These are phyloP conservation scores for Auricularia sp. DNA, from an alignment of 768 basidiomycete genomes.

Conservation along the genomic window DNA sequence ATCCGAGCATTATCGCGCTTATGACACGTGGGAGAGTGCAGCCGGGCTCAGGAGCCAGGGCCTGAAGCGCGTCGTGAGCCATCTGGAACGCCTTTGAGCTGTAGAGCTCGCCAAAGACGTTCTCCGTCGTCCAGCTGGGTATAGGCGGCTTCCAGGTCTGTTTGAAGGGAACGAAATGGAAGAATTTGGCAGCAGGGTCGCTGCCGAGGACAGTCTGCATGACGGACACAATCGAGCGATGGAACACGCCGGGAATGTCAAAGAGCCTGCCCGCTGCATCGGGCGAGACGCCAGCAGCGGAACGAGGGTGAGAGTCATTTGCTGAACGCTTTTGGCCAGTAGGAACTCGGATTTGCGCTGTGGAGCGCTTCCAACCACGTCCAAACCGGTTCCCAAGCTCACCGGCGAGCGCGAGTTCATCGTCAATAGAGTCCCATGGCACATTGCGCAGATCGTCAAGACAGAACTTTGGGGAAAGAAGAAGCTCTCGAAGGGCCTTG, in stretches of 20 bases:
- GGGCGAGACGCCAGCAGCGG: background rate
- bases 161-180: slow-evolving; percentile 21
- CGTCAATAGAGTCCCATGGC: slow-evolving; percentile 18
- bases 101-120: slow-evolving; percentile 20
- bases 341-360: slow-evolving; percentile 16
- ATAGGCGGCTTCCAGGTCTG: slow-evolving; percentile 17
- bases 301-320: background rate
- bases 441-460: slow-evolving; percentile 14
- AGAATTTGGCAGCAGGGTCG: slow-evolving; percentile 4
- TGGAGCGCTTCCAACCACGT: slow-evolving; percentile 18
- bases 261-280: background rate
- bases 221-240: background rate
- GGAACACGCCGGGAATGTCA: background rate
- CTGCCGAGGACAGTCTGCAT: background rate
- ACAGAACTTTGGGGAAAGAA: slow-evolving; percentile 10
- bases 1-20: slow-evolving; percentile 23
- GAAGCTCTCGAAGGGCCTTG: slow-evolving; percentile 4
- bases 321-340: slow-evolving; percentile 11
- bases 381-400: slow-evolving; percentile 6
- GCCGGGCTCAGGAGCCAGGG: slow-evolving; percentile 13
- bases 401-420: slow-evolving; percentile 11
- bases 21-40: slow-evolving; percentile 15
- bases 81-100: slow-evolving; percentile 15
- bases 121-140: slow-evolving; percentile 6
- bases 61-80: slow-evolving; percentile 16